Base-by-base conservation (phyloP, 306 rosid species). In the Rubus idaeus region DNA sequence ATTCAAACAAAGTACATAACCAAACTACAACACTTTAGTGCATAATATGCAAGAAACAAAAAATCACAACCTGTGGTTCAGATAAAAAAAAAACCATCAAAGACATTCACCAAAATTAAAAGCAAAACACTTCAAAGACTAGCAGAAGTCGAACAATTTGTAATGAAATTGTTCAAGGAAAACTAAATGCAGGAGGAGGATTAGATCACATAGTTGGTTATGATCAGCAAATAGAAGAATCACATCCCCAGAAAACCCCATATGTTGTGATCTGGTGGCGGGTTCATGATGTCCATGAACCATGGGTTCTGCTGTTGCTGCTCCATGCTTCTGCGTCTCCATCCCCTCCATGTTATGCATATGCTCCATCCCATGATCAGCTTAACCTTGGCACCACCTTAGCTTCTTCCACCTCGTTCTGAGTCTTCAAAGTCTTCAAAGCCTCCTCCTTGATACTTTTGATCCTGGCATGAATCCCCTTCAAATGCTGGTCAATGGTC, bases 401-500 rank as follows among this genome's bases (percentile, higher is more conserved):
- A 30, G 56, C 61, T 55, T 26, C 61, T 55, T n/a, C 44, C 42
- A 30, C 45, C 17, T 49, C 18, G 16, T 3, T 17, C 23, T 8
- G 61, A n/a, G 10, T 42, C 12, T 30, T 12, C 8, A 52, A 17
- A n/a, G 10, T 42, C 12, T 30, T 12, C 8, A 52, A 17, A 1
- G 42, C 16, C 14, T 21, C 72, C 35, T 76, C 50, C 20, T 8
- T 20, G 10, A 68, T 30, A 0, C 21, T 56, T 8, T 74, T 82
- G 0, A 80, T 68, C 80, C 77, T 77, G 5, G 0, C 51, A 20
- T 18, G 17, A 8, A 81, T 49, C 0, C 83, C 81, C 56, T 79
- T 79, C 12, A 89, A 51, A 8, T 56, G 51, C 40, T 76, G 74
- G 0, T 89, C 78, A 14, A 87, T 62, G 5, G 78, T 17, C 80